These are phyloP conservation scores for Linum tenue DNA, from an alignment of 345 rosid genomes.

Conservation along the genomic window DNA sequence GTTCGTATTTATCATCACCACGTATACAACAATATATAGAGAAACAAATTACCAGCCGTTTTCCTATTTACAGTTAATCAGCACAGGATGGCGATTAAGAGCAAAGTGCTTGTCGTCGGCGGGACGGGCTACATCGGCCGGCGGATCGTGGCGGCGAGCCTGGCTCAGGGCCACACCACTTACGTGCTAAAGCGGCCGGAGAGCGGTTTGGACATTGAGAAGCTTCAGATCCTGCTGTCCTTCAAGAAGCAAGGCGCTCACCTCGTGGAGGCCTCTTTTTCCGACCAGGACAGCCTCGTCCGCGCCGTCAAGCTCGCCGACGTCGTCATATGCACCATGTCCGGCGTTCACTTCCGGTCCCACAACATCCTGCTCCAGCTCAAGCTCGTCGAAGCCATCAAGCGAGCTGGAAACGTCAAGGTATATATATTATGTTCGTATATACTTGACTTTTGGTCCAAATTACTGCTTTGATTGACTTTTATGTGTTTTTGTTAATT, in stretches of 20 bases:
- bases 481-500: no score
- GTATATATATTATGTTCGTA: slow-evolving; percentile 9
- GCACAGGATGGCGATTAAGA: slow-evolving; percentile 22
- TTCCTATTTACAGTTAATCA: background rate
- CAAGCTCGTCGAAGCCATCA: slow-evolving; percentile 54
- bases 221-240: slow-evolving; percentile 37
- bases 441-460: background rate
- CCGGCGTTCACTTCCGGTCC: slow-evolving; percentile 50
- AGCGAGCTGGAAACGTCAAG: slow-evolving; percentile 58
- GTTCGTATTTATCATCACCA: background rate
- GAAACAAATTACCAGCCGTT: background rate
- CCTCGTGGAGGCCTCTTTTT: slow-evolving; percentile 39
- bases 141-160: slow-evolving; percentile 52
- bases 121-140: slow-evolving; percentile 53
- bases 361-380: slow-evolving; percentile 52
- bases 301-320: slow-evolving; percentile 45
- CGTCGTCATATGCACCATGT: slow-evolving; percentile 53
- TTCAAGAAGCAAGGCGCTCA: slow-evolving; percentile 52
- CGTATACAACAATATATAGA: background rate
- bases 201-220: slow-evolving; percentile 56
- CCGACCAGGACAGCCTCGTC: slow-evolving; percentile 38
- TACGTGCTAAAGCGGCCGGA: slow-evolving; percentile 49
- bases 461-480: no score
- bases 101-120: slow-evolving; percentile 53
- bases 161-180: slow-evolving; percentile 41